Percentiles rank a stretch among this genome's conserved stretches.
Conservation (phyloP, 129 eudicot genomes). For the Flaveria bidentis region DNA sequence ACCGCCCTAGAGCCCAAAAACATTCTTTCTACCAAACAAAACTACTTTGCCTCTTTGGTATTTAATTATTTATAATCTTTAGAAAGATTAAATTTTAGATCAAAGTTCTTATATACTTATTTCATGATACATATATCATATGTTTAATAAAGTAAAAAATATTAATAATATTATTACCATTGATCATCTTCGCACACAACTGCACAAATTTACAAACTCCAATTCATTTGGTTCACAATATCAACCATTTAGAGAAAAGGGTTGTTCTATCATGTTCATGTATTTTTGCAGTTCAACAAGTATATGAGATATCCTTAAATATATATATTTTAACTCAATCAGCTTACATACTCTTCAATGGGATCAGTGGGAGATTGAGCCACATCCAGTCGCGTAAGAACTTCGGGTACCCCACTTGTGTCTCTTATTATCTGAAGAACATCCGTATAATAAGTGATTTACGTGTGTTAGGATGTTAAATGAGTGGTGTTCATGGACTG, state of each 20-base stretch:
- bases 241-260: background rate
- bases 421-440: conserved; percentile 74
- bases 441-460: background rate
- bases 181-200: background rate
- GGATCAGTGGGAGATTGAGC: conserved; percentile 43
- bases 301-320: conserved; percentile 15
- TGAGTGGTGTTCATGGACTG: background rate
- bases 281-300: conserved; percentile 15
- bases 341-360: conserved; percentile 65
- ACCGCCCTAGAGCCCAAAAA: too few species aligned
- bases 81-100: too few species aligned
- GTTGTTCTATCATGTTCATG: background rate
- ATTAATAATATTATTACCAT: background rate
- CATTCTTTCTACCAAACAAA: too few species aligned
- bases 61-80: too few species aligned
- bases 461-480: background rate
- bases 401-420: conserved; percentile 74
- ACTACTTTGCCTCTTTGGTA: too few species aligned
- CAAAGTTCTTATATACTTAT: too few species aligned
- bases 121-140: too few species aligned
- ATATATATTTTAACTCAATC: conserved; percentile 27
- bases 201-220: conserved; percentile 4
- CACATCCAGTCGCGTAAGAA: conserved; percentile 68
- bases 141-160: background rate
- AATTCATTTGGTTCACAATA: conserved; percentile 16